Conservation (phyloP, 331 rosid genomes). For the Quercus tomentella region DNA sequence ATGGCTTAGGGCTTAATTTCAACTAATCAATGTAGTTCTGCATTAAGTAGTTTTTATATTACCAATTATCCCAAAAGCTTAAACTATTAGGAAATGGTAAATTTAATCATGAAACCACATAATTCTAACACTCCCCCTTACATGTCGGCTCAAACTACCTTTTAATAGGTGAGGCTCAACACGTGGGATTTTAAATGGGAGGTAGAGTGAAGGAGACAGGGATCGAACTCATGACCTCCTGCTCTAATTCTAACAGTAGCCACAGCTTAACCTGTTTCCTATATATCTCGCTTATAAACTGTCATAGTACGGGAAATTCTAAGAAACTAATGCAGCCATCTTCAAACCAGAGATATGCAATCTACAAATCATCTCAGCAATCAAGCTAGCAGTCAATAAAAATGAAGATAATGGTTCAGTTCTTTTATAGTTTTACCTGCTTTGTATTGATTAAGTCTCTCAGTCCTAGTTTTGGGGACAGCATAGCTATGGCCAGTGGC, state of each 20-base stretch:
- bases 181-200: too few species aligned
- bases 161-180: too few species aligned
- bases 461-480: constrained; percentile 41
- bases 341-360: background rate
- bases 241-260: background rate
- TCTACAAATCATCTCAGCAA: background rate
- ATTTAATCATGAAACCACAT: too few species aligned
- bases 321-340: background rate
- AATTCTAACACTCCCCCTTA: too few species aligned
- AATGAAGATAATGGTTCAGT: background rate
- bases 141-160: too few species aligned
- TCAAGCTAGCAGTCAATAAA: background rate
- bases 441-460: constrained; percentile 44
- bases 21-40: background rate
- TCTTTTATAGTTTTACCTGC: constrained; percentile 35
- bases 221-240: too few species aligned
- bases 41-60: background rate
- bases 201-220: too few species aligned
- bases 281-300: background rate
- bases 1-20: background rate
- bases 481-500: constrained; percentile 67
- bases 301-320: background rate
- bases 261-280: background rate
- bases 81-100: too few species aligned
- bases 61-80: too few species aligned